Percentiles rank a stretch among this genome's conserved stretches.
Conservation (phyloP, 1,284 basidiomycete genomes). For the Inonotus hispidus region DNA sequence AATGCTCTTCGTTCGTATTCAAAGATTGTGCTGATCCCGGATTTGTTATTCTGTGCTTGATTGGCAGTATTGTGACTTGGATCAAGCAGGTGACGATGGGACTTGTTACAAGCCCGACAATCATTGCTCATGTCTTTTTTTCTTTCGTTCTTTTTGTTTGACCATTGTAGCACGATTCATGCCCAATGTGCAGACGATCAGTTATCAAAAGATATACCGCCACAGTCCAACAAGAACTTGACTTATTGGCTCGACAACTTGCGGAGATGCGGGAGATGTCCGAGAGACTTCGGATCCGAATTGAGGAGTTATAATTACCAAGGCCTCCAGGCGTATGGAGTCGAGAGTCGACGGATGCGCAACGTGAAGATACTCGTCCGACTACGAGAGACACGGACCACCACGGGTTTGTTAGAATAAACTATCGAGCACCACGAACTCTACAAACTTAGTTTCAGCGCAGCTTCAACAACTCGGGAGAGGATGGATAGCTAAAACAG, state of each 20-base stretch:
- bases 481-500: no score
- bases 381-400: not conserved
- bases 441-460: no score
- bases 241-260: not conserved
- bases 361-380: not conserved
- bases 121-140: not conserved
- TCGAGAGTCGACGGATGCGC: not conserved
- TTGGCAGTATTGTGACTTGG: conserved; percentile 56
- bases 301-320: not conserved
- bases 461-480: no score
- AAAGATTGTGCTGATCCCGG: no score
- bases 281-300: no score
- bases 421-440: no score
- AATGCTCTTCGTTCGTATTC: no score
- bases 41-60: not conserved
- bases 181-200: conserved; percentile 53
- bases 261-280: no score
- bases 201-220: conserved; percentile 27
- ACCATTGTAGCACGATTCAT: conserved; percentile 46
- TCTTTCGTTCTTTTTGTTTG: not conserved
- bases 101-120: not conserved
- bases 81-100: conserved; percentile 45
- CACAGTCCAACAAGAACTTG: not conserved
- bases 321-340: not conserved
- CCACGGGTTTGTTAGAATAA: conserved; percentile 18